These are phyloP conservation scores for Chytridiales sp. DNA, from an alignment of 371 early-diverging fungal genomes.

Conservation along the genomic window DNA sequence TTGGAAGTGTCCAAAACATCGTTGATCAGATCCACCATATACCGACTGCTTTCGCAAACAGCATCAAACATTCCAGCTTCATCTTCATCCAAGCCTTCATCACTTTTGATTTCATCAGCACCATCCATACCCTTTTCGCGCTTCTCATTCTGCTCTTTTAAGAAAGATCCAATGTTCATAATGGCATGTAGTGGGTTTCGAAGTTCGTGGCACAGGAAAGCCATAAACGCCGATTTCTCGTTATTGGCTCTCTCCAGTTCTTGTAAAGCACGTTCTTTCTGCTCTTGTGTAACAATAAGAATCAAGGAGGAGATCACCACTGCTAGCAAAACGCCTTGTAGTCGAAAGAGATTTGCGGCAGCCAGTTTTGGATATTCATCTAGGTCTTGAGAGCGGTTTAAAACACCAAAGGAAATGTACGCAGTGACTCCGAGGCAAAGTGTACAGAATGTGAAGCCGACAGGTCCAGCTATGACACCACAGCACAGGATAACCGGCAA, in stretches of 20 bases:
- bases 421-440: neutral
- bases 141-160: too few relatives aligned
- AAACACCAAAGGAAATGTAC: neutral
- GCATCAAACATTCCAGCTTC: neutral
- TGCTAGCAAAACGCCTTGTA: neutral
- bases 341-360: neutral
- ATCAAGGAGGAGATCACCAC: neutral
- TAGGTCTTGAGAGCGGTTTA: neutral
- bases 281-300: neutral
- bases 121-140: too few relatives aligned
- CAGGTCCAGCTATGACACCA: too few relatives aligned
- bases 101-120: too few relatives aligned
- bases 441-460: constrained; percentile 1
- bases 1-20: constrained; percentile 23
- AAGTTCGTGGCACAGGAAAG: constrained; percentile 12
- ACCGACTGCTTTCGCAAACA: neutral
- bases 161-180: too few relatives aligned
- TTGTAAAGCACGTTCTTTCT: neutral
- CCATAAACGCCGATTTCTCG: constrained; percentile 6
- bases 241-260: neutral
- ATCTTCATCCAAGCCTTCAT: neutral
- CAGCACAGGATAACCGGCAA: too few relatives aligned
- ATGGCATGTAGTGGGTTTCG: neutral
- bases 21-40: constrained; percentile 17
- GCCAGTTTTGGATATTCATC: neutral